Percentiles rank a stretch among this genome's conserved stretches.
phyloP scores from a whole-genome alignment of 2,329 filamentous ascomycete species.

The Pseudogymnoascus sp. region DNA sequence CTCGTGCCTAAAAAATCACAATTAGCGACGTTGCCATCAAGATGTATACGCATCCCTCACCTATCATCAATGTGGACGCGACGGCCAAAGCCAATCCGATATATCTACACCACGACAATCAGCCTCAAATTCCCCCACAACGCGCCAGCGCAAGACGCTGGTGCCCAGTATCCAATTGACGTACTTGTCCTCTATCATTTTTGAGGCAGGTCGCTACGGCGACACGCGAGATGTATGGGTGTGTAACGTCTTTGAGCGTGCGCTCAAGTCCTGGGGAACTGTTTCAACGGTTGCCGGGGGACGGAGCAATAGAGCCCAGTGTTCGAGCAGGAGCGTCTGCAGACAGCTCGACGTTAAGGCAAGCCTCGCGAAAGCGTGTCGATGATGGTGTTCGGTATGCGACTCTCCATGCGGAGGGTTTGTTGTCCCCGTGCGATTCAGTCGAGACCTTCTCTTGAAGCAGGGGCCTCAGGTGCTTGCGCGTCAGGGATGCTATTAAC shows the following conservation, averaged over 20 bases:
- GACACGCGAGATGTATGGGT: neutral
- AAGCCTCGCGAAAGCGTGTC: neutral
- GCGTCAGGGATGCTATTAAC: neutral
- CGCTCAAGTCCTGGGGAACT: slow-evolving; percentile 18
- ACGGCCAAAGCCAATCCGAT: slow-evolving; percentile 70
- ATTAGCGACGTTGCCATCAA: slow-evolving; percentile 12
- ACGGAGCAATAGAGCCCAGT: slow-evolving; percentile 7
- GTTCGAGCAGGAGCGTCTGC: slow-evolving; percentile 4
- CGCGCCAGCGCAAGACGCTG: neutral
- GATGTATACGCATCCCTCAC: slow-evolving; percentile 37
- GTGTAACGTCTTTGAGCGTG: slow-evolving; percentile 17
- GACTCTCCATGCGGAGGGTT: slow-evolving; percentile 5
- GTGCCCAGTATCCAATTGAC: slow-evolving; percentile 15
- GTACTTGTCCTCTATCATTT: slow-evolving; percentile 40
- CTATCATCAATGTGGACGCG: slow-evolving; percentile 66
- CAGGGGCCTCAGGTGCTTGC: neutral
- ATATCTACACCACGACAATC: slow-evolving; percentile 45
- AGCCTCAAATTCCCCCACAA: slow-evolving; percentile 14
- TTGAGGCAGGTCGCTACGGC: neutral
- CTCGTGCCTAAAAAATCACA: slow-evolving; percentile 60
- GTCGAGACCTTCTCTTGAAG: neutral
- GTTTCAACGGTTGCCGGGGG: slow-evolving; percentile 11
- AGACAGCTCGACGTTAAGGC: neutral
- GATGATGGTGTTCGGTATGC: neutral
- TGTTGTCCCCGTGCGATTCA: slow-evolving; percentile 2